Base-by-base conservation (phyloP, 768 basidiomycete genomes). In the Tubosaeta sp. region DNA sequence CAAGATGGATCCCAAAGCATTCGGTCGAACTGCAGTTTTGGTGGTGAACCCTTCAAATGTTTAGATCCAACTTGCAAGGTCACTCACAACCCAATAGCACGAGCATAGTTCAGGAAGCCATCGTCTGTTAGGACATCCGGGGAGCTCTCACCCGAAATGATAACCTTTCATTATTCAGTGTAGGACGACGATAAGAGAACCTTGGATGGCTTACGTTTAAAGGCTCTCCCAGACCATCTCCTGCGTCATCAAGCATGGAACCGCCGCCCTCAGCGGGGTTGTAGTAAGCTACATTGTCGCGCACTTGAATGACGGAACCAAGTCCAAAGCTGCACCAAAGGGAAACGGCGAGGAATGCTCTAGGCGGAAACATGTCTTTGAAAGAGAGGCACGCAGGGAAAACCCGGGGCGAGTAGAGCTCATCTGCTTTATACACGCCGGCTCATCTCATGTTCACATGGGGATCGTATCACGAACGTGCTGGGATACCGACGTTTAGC, bases 81-180 rank as follows among this genome's bases (percentile, higher is more conserved):
- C 2, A 63, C 77, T 56, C 54, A 85, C 83, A 84, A 84, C n/a
- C 82, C 83, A 52, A 86, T 76, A 4, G 83, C 75, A 19, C 62
- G 70, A 1, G 81, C 83, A 60, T 73, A 86, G 57, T 82, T 83
- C 6, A 63, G 36, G 44, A 85, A 60, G 0, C 84, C 84, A 25
- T 64, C 54, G 49, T 81, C 73, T 0, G 78, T 82, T 44, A 86
- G 73, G 13, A 86, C 80, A 0, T 22, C 69, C 0, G 78, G 67
- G 7, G 82, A 83, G 59, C 83, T 86, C 38, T 75, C 57, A 0
- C 78, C 83, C 3, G 86, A 87, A 46, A 87, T 76, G 54, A 88
- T 84, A 39, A 86, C 74, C 76, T 77, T 19, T 31, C 8, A 1
- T 14, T 61, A n/a, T 24, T 16, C 22, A 24, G 22, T 11, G 12